Percentiles rank a stretch among this genome's conserved stretches.
Conservation (phyloP, 169 alveolate species). For the Babesia microti region DNA sequence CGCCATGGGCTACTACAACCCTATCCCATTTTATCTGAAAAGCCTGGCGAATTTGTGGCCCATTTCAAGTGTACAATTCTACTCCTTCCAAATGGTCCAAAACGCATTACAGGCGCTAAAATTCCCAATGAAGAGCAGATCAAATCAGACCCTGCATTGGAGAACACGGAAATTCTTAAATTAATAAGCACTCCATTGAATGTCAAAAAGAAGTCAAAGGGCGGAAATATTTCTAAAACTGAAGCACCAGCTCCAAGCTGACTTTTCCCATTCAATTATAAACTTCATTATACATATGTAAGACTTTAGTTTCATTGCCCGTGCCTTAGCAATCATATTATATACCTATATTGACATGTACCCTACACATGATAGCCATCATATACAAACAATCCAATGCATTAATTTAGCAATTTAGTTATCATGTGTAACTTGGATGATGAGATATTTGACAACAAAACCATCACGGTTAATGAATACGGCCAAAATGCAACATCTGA, state of each 20-base stretch:
- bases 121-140: slow-evolving; percentile 22
- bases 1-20: slow-evolving; percentile 87
- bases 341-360: too few species aligned
- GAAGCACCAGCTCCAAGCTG: background rate
- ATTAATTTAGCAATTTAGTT: too few species aligned
- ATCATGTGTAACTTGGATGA: too few species aligned
- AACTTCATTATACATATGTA: too few species aligned
- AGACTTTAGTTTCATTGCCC: too few species aligned
- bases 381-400: too few species aligned
- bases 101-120: slow-evolving; percentile 62
- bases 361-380: too few species aligned
- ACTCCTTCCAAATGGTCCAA: slow-evolving; percentile 75
- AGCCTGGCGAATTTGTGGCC: slow-evolving; percentile 82
- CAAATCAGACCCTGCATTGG: slow-evolving; percentile 23
- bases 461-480: too few species aligned
- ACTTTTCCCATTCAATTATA: too few species aligned
- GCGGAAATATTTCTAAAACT: background rate
- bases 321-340: too few species aligned
- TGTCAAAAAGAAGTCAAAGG: slow-evolving; percentile 2
- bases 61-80: slow-evolving; percentile 83
- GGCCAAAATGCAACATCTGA: too few species aligned
- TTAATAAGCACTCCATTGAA: slow-evolving; percentile 21
- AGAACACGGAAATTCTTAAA: slow-evolving; percentile 18
- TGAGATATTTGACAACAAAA: too few species aligned
- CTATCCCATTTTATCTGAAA: slow-evolving; percentile 82